Base-by-base conservation (phyloP, 2,329 filamentous ascomycete genomes). In the Exophiala spinifera region DNA sequence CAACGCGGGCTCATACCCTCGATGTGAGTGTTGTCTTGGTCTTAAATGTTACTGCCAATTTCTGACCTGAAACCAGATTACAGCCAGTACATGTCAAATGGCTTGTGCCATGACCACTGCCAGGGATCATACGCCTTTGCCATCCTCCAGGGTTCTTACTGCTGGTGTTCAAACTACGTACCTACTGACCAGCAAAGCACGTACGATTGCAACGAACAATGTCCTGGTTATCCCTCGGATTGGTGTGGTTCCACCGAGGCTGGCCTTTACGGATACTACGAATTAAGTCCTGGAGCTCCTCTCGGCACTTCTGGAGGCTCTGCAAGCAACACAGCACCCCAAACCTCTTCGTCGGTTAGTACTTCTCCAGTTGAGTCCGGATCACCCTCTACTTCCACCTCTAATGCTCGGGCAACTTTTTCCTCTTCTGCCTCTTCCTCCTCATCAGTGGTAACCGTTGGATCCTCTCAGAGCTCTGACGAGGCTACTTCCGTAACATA, bases 121-220 rank as follows among this genome's bases (percentile, higher is more conserved):
- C 61, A 63, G 36, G 61, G 61, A 19, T 63, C 68, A 28, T 78
- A 75, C 60, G 75, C 74, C 2, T 74, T 76, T 53, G 76, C 70
- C 13, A 67, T 79, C 34, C 52, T 78, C 8, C 74, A 75, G 60
- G 72, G 66, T n/a, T 69, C 73, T 49, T 64, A 66, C 15, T 79
- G 76, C 63, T 79, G 76, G 76, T 79, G 76, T 62, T 74, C 76
- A 7, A 72, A 78, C 55, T 72, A 75, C 48, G 67, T 66, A 11
- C 76, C 76, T 2, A 66, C 69, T 6, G 56, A 67, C 34, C 70
- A 67, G 5, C 67, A 68, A 6, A 68, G 64, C 43, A 64, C 65
- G 3, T 63, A 64, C 1, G 59, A 71, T 4, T 79, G 76, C 63
- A 63, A 68, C 51, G 63, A 69, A 37, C 44, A 57, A 17, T 79